Percentiles rank a stretch among this genome's conserved stretches.
Conservation (phyloP, 2,329 filamentous ascomycete species). For the Lachnellula occidentalis region DNA sequence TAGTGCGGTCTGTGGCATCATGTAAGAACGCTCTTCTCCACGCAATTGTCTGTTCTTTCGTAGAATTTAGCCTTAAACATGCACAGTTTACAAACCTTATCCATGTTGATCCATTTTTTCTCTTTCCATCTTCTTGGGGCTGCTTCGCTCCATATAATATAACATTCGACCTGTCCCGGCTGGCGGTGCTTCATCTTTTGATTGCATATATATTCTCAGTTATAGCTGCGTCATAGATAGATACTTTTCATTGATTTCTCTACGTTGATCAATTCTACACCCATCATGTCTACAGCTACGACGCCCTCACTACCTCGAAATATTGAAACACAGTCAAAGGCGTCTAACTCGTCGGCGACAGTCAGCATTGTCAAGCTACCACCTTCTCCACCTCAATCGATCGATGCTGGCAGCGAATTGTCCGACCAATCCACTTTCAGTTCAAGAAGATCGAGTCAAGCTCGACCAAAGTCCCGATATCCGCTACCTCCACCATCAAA, state of each 20-base stretch:
- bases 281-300: conserved; percentile 6
- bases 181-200: neutral
- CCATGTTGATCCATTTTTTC: no score
- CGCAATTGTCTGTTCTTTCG: conserved; percentile 2
- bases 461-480: conserved; percentile 16
- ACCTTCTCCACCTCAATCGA: conserved; percentile 28
- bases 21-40: conserved; percentile 1
- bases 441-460: conserved; percentile 18
- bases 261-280: neutral
- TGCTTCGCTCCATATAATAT: no score
- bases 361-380: conserved; percentile 13
- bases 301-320: conserved; percentile 1
- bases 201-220: neutral
- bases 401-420: conserved; percentile 19
- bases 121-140: no score
- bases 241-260: neutral
- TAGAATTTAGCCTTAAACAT: neutral
- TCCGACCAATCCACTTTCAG: conserved; percentile 15
- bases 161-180: no score
- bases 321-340: neutral
- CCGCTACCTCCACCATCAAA: conserved; percentile 63
- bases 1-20: no score
- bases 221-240: neutral
- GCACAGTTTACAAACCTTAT: no score
- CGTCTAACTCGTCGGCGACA: neutral